Evolutionary conservation across 2,329 filamentous ascomycete genomes (phyloP).

Genomic region (Ophiosphaerella korrae): DNA sequence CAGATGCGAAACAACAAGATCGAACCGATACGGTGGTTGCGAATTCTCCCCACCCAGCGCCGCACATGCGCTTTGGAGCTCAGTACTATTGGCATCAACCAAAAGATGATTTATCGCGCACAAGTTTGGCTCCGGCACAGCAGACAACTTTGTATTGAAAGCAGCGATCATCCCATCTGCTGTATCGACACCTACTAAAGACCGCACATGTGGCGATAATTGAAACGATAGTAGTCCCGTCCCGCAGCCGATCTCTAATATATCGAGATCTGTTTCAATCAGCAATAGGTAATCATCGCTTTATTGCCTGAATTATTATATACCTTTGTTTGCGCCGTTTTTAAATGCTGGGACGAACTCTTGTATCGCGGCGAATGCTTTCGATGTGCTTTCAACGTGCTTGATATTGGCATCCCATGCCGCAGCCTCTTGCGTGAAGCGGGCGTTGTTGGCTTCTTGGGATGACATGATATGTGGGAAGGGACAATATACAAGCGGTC

Average conservation of each 20-base stretch:
- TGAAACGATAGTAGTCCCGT: conserved; percentile 60
- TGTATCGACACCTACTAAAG: conserved; percentile 60
- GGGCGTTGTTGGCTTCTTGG: conserved; percentile 47
- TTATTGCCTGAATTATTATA: background rate
- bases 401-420: conserved; percentile 61
- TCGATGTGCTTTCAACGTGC: conserved; percentile 53
- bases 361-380: conserved; percentile 55
- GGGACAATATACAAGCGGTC: no score
- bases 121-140: conserved; percentile 48
- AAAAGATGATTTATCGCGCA: conserved; percentile 55
- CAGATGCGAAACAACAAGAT: conserved; percentile 60
- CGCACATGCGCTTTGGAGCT: conserved; percentile 34
- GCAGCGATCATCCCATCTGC: conserved; percentile 61
- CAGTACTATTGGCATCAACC: conserved; percentile 55
- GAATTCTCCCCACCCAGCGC: conserved; percentile 39
- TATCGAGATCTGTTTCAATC: conserved; percentile 42
- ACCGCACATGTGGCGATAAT: conserved; percentile 55
- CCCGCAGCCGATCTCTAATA: conserved; percentile 63
- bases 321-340: conserved; percentile 36
- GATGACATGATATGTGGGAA: conserved; percentile 10
- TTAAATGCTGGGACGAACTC: conserved; percentile 43
- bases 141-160: conserved; percentile 52
- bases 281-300: no score
- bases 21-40: conserved; percentile 47
- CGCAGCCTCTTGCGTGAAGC: conserved; percentile 62